Conservation (phyloP, 805 yeast species). For the Metschnikowia kunwiensis region DNA sequence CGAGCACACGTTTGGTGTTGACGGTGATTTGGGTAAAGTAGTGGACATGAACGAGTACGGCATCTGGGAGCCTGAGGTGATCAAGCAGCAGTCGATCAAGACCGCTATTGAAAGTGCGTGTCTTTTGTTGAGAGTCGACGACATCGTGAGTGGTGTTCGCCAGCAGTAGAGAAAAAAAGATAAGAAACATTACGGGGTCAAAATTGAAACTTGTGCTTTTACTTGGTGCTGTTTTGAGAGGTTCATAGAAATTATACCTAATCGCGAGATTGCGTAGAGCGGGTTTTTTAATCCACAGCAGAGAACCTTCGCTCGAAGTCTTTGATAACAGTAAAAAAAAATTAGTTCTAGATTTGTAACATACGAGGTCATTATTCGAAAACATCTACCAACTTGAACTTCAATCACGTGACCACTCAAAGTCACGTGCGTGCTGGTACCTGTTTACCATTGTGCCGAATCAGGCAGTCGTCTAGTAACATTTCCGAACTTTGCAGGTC, state of each 20-base stretch:
- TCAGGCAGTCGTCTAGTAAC: constrained; percentile 10
- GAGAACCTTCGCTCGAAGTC: too few species aligned
- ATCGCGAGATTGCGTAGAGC: too few species aligned
- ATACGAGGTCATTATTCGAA: too few species aligned
- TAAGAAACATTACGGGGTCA: too few species aligned
- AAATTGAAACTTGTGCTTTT: too few species aligned
- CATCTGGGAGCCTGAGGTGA: constrained; percentile 98
- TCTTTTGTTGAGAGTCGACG: constrained; percentile 91
- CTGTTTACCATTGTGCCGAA: constrained; percentile 12
- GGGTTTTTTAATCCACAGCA: too few species aligned
- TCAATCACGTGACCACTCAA: too few species aligned
- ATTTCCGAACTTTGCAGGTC: constrained; percentile 1
- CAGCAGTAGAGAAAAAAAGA: constrained; percentile 26
- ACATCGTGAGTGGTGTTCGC: constrained; percentile 94
- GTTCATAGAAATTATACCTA: too few species aligned
- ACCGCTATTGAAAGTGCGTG: constrained; percentile 99
- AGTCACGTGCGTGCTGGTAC: constrained; percentile 2
- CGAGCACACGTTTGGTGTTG: constrained; percentile 79
- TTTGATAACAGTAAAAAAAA: too few species aligned
- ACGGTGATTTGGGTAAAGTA: constrained; percentile 90
- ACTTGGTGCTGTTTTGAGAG: too few species aligned
- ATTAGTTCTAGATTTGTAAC: too few species aligned
- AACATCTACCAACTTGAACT: too few species aligned
- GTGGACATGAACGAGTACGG: constrained; percentile 96
- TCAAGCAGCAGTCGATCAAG: constrained; percentile 93